These are phyloP conservation scores for Metschnikowia lunata DNA, from an alignment of 805 yeast species.

Conservation along the genomic window DNA sequence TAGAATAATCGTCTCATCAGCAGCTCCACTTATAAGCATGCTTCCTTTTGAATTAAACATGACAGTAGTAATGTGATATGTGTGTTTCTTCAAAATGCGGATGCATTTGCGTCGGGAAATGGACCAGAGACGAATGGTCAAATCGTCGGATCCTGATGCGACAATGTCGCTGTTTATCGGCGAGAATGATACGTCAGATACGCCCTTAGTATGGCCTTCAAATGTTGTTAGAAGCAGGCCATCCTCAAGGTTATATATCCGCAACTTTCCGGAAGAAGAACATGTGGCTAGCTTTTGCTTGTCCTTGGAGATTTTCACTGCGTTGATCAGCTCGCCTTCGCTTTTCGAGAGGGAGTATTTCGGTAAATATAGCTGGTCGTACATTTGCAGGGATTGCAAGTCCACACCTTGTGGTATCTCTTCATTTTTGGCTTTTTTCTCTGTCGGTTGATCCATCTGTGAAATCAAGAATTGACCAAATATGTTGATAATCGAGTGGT, in stretches of 20 bases:
- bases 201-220: conserved; percentile 62
- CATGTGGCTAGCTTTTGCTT: conserved; percentile 54
- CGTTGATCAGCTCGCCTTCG: conserved; percentile 28
- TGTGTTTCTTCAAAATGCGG: conserved; percentile 65
- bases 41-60: conserved; percentile 73
- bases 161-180: conserved; percentile 62
- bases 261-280: conserved; percentile 27
- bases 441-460: conserved; percentile 6
- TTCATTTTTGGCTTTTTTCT: conserved; percentile 2
- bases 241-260: conserved; percentile 20
- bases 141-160: conserved; percentile 86
- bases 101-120: conserved; percentile 47
- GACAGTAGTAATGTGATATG: conserved; percentile 75
- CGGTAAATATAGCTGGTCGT: conserved; percentile 12
- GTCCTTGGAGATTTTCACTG: conserved; percentile 59
- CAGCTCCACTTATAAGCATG: conserved; percentile 71
- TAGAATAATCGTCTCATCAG: conserved; percentile 85
- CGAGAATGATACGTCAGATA: conserved; percentile 74
- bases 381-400: background rate
- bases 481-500: background rate
- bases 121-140: conserved; percentile 72
- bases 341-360: conserved; percentile 8
- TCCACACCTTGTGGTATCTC: background rate
- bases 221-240: conserved; percentile 22
- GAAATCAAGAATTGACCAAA: too few relatives aligned